These are phyloP conservation scores for Exobasidium cylindrosporum DNA, from an alignment of 1,284 basidiomycete species.

Conservation along the genomic window DNA sequence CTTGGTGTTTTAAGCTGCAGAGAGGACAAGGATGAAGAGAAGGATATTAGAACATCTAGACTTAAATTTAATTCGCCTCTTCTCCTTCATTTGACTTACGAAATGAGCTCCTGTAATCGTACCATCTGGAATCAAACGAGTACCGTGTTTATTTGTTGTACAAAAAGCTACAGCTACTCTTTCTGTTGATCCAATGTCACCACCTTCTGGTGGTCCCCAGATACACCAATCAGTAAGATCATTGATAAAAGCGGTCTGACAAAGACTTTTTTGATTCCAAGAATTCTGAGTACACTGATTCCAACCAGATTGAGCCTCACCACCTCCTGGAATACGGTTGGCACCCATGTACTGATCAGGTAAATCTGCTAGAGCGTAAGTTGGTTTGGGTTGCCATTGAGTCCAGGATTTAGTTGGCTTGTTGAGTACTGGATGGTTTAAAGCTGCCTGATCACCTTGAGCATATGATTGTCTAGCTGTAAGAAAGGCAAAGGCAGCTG, in stretches of 20 bases:
- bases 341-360: slow-evolving; percentile 44
- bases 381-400: slow-evolving; percentile 44
- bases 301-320: slow-evolving; percentile 35
- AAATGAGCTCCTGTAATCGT: slow-evolving; percentile 49
- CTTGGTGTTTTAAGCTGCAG: slow-evolving; percentile 40
- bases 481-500: too few relatives aligned
- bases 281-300: slow-evolving; percentile 33
- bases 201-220: slow-evolving; percentile 17
- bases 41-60: too few relatives aligned
- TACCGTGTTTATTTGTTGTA: slow-evolving; percentile 48
- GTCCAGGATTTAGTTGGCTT: slow-evolving; percentile 41
- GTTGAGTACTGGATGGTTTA: slow-evolving; percentile 20
- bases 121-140: slow-evolving; percentile 50
- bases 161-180: slow-evolving; percentile 47
- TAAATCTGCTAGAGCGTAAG: slow-evolving; percentile 31
- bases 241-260: slow-evolving; percentile 50
- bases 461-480: too few relatives aligned
- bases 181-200: slow-evolving; percentile 14
- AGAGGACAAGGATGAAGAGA: too few relatives aligned
- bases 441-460: slow-evolving; percentile 9
- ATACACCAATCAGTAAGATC: slow-evolving; percentile 43
- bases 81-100: too few relatives aligned
- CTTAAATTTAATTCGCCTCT: too few relatives aligned
- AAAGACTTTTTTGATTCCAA: slow-evolving; percentile 38
- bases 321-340: slow-evolving; percentile 27